These are phyloP conservation scores for Erythrophleum ivorense DNA, from an alignment of 331 rosid genomes.

Conservation along the genomic window DNA sequence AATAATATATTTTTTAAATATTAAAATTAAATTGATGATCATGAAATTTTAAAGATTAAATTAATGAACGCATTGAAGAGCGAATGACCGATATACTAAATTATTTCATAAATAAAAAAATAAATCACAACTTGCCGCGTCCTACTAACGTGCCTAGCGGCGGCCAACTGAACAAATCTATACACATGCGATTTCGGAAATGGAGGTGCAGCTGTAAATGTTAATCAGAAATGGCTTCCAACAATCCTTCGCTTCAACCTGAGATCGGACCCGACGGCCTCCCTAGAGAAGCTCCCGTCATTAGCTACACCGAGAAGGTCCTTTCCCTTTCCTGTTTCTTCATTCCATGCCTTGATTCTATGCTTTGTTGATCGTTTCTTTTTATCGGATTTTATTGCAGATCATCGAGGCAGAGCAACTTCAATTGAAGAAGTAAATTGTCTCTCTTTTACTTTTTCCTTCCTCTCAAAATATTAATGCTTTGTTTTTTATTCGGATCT, in stretches of 20 bases:
- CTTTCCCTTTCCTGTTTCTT: not conserved
- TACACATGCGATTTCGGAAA: not conserved
- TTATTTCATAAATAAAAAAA: not conserved
- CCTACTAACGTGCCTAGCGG: not conserved
- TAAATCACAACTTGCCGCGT: not conserved
- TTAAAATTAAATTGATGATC: too few species aligned
- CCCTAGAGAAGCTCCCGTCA: conserved; percentile 71
- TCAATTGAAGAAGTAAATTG: conserved; percentile 70
- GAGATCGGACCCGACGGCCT: conserved; percentile 97
- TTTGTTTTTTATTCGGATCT: conserved; percentile 26
- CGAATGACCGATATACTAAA: too few species aligned
- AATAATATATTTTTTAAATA: too few species aligned
- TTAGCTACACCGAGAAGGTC: conserved; percentile 92
- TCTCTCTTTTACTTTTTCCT: conserved; percentile 8
- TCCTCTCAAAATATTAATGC: not conserved
- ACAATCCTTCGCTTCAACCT: conserved; percentile 60
- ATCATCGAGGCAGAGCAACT: conserved; percentile 79
- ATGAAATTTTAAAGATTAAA: too few species aligned
- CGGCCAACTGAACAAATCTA: too few species aligned
- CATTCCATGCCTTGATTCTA: not conserved
- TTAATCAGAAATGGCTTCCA: conserved; percentile 60
- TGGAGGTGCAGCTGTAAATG: not conserved
- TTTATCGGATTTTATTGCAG: conserved; percentile 50
- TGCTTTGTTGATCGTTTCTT: not conserved
- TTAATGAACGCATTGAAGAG: too few species aligned